These are phyloP conservation scores for Arabidopsis arenosa DNA, from an alignment of 345 rosid species.

Conservation along the genomic window DNA sequence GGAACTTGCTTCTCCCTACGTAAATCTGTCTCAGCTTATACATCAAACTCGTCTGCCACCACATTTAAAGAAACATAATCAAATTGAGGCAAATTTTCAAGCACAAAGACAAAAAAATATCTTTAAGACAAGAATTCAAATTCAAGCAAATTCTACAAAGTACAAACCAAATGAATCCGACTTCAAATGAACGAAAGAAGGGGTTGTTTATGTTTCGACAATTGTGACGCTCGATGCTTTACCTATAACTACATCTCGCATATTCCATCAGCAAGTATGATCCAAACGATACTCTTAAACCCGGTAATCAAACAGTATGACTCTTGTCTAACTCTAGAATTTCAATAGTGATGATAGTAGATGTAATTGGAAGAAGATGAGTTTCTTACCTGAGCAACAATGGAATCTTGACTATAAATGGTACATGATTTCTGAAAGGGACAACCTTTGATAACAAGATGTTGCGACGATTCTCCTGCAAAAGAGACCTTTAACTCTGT, in stretches of 20 bases:
- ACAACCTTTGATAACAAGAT: slow-evolving; percentile 67
- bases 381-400: slow-evolving; percentile 73
- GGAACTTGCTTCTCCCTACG: slow-evolving; percentile 62
- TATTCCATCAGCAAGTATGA: slow-evolving; percentile 1
- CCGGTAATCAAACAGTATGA: background rate
- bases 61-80: background rate
- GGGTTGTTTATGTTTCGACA: background rate
- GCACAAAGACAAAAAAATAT: background rate
- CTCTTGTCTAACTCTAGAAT: background rate
- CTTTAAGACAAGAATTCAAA: background rate
- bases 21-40: slow-evolving; percentile 80
- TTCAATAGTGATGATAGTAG: background rate
- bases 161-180: background rate
- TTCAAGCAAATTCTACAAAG: background rate
- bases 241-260: background rate
- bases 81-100: background rate
- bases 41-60: slow-evolving; percentile 90
- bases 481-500: slow-evolving; percentile 68
- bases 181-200: background rate
- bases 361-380: background rate
- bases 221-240: background rate
- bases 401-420: slow-evolving; percentile 61
- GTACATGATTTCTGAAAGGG: slow-evolving; percentile 86
- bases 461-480: slow-evolving; percentile 41
- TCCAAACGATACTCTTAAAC: background rate